phyloP scores from a whole-genome alignment of 179 eudicot species.

The Actinidia chinensis region DNA sequence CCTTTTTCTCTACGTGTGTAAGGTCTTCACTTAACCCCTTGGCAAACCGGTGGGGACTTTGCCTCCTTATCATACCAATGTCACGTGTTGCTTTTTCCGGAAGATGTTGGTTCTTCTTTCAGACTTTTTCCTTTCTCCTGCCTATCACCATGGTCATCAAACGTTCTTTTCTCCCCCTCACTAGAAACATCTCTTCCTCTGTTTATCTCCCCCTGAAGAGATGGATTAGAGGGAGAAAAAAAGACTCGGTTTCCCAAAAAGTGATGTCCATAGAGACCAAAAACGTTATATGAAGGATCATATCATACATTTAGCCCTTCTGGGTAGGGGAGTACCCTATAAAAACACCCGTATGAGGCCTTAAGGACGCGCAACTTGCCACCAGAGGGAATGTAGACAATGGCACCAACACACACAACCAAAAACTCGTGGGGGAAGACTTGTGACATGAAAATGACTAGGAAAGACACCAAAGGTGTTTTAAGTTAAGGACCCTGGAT shows the following conservation, averaged over 20 bases:
- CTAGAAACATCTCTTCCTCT: background rate
- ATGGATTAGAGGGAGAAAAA: background rate
- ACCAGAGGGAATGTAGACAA: background rate
- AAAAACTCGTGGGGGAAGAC: background rate
- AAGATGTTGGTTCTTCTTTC: background rate
- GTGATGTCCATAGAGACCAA: background rate
- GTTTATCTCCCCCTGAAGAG: no score
- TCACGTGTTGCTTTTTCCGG: background rate
- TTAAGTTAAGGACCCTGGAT: background rate
- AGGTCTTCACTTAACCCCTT: no score
- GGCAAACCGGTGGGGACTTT: background rate
- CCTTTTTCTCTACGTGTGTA: no score
- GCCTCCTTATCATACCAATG: background rate
- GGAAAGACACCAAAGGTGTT: background rate
- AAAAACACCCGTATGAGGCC: background rate
- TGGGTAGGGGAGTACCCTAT: background rate
- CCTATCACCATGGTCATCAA: background rate
- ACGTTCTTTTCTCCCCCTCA: background rate
- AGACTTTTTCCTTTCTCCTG: background rate
- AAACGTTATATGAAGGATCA: background rate
- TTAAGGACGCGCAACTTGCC: background rate
- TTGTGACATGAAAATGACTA: background rate
- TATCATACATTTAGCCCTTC: background rate
- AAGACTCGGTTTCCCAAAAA: background rate
- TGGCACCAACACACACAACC: background rate